Base-by-base conservation (phyloP, 495 filamentous ascomycete genomes). In the Xylaria flabelliformis region DNA sequence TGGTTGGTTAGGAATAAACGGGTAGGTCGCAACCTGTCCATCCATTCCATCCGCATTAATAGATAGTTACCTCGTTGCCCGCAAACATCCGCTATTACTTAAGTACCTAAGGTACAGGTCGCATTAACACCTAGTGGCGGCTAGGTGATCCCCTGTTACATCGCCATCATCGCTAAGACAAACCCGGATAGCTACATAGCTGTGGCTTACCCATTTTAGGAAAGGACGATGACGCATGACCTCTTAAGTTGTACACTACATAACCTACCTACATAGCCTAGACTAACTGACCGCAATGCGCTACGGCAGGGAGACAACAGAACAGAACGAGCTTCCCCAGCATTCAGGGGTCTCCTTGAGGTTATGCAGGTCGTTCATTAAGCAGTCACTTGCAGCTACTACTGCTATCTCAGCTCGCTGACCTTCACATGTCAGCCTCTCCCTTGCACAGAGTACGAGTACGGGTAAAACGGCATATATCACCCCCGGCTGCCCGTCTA, bases 221-320 rank as follows among this genome's bases (percentile, higher is more conserved):
- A 21, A 10, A 24, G 15, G 46, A 53, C 64, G 24, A 66, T 66
- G 64, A 66, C 64, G 64, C 64, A 66, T 39, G 36, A 36, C 41
- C 29, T 34, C 34, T 29, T 55, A 4, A 15, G 3, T 3, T 24
- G 55, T 59, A 34, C 55, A 36, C 19, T 51, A n/a, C 21, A 6
- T 36, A 36, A 36, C 34, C 6, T 34, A 4, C 32, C 32, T 34
- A 34, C n/a, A n/a, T n/a, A n/a, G n/a, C n/a, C n/a, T 29, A 29
- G 26, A 29, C 26, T 29, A 36, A 0, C 19, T 19, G 46, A 50
- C 46, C 46, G n/a, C 46, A 46, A 46, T 46, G 44, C 44, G 44
- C 15, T 46, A 46, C 44, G 15, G 48, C 6, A 21, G 48, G n/a
- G 5, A 21, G n/a, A 21, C 42, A 46, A 13, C 13, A 24, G 46